phyloP scores from a whole-genome alignment of 257 asterid species.

The Oldenlandia corymbosa region DNA sequence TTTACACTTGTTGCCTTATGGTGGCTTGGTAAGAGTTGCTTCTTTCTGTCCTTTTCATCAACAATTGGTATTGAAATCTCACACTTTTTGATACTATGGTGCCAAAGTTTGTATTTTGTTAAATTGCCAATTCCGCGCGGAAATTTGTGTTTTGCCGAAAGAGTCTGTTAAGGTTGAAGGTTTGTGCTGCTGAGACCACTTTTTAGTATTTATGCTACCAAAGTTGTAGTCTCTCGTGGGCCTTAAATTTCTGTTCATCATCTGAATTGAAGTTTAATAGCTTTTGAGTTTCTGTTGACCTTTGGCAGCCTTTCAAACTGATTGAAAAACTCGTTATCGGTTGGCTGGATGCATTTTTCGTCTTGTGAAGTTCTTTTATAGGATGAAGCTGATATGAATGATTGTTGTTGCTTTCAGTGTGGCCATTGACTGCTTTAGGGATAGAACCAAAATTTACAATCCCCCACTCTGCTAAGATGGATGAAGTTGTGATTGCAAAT shows the following conservation, averaged over 20 bases:
- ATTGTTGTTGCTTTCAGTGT: slow-evolving; percentile 62
- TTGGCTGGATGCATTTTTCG: neutral
- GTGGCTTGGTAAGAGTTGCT: slow-evolving; percentile 84
- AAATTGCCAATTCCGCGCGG: no score
- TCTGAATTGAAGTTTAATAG: neutral
- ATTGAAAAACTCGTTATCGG: neutral
- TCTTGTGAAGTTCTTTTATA: neutral
- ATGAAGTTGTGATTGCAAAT: slow-evolving; percentile 87
- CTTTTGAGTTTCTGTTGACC: slow-evolving; percentile 1
- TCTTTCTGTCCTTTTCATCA: neutral
- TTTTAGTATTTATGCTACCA: no score
- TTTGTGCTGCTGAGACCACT: no score
- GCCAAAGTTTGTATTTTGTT: no score
- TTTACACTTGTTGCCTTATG: slow-evolving; percentile 86
- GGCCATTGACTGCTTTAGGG: slow-evolving; percentile 97
- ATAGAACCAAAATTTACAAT: slow-evolving; percentile 88
- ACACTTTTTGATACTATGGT: no score
- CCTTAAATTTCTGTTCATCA: no score
- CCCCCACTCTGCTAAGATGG: slow-evolving; percentile 86
- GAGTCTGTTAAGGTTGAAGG: no score
- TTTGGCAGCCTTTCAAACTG: neutral
- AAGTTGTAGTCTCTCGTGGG: no score
- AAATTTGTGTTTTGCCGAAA: no score
- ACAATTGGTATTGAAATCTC: neutral
- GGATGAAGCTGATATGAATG: neutral